phyloP scores from a whole-genome alignment of 2,329 filamentous ascomycete genomes.

The Pyrenophora teres region DNA sequence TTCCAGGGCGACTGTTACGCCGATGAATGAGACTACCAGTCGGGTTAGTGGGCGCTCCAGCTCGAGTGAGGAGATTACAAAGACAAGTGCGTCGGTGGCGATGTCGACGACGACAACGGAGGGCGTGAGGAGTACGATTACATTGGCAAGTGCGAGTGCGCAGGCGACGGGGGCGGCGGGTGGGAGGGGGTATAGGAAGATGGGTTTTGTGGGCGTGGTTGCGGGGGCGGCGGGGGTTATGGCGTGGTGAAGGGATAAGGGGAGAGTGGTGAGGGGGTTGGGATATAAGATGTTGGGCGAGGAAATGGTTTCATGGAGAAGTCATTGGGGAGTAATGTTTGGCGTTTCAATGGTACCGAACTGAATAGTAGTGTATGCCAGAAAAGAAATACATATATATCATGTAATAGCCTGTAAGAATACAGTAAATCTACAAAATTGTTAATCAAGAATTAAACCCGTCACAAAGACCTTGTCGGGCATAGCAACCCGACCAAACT shows the following conservation, averaged over 20 bases:
- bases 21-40: constrained; percentile 5
- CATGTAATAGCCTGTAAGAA: no score
- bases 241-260: constrained; percentile 10
- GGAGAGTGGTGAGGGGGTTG: no score
- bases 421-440: no score
- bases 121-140: not conserved
- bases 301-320: not conserved
- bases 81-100: not conserved
- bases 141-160: no score
- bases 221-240: constrained; percentile 26
- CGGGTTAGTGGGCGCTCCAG: constrained; percentile 1
- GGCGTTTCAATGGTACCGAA: not conserved
- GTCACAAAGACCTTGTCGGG: no score
- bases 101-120: not conserved
- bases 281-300: no score
- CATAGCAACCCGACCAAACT: no score
- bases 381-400: no score
- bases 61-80: not conserved
- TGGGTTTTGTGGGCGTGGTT: constrained; percentile 23
- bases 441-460: no score
- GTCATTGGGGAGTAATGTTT: not conserved
- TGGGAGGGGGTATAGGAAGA: constrained; percentile 10
- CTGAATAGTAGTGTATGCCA: no score
- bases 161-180: not conserved
- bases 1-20: not conserved